Conservation (phyloP, 768 basidiomycete species). For the Tylopilus rubrobrunneus region DNA sequence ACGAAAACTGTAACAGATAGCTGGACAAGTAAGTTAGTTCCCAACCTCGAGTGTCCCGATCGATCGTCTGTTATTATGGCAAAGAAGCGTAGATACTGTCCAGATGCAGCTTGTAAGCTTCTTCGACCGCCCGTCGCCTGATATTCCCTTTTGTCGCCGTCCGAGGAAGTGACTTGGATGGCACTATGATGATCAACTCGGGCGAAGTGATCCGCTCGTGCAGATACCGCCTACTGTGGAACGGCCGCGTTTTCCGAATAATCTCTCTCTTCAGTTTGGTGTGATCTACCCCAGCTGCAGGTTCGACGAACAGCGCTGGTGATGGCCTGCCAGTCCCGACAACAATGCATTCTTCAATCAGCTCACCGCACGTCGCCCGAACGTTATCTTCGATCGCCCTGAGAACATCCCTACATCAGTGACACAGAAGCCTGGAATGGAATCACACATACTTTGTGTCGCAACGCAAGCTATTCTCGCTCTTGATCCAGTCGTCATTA, state of each 20-base stretch:
- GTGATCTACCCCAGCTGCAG: slow-evolving; percentile 48
- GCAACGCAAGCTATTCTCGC: slow-evolving; percentile 71
- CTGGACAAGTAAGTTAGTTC: slow-evolving; percentile 19
- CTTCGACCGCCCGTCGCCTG: slow-evolving; percentile 72
- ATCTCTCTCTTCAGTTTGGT: slow-evolving; percentile 66
- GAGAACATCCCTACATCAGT: slow-evolving; percentile 8
- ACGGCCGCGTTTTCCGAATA: slow-evolving; percentile 65
- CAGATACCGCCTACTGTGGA: slow-evolving; percentile 71
- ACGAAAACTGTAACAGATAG: slow-evolving; percentile 1
- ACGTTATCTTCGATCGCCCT: slow-evolving; percentile 78
- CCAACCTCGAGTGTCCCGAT: background rate
- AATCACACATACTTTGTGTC: slow-evolving; percentile 55
- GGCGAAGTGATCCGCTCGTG: slow-evolving; percentile 71
- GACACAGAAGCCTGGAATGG: background rate
- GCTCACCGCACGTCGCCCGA: slow-evolving; percentile 54
- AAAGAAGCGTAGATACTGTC: slow-evolving; percentile 51
- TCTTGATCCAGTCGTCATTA: slow-evolving; percentile 85
- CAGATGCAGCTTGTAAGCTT: slow-evolving; percentile 51
- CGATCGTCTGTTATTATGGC: slow-evolving; percentile 4
- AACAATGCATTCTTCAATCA: slow-evolving; percentile 68
- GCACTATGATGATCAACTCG: slow-evolving; percentile 66
- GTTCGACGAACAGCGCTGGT: slow-evolving; percentile 73
- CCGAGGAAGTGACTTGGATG: slow-evolving; percentile 62
- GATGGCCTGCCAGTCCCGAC: slow-evolving; percentile 75
- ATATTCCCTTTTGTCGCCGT: slow-evolving; percentile 83